phyloP scores from a whole-genome alignment of 108 stramenopile species.

The Cyclotella sp. region DNA sequence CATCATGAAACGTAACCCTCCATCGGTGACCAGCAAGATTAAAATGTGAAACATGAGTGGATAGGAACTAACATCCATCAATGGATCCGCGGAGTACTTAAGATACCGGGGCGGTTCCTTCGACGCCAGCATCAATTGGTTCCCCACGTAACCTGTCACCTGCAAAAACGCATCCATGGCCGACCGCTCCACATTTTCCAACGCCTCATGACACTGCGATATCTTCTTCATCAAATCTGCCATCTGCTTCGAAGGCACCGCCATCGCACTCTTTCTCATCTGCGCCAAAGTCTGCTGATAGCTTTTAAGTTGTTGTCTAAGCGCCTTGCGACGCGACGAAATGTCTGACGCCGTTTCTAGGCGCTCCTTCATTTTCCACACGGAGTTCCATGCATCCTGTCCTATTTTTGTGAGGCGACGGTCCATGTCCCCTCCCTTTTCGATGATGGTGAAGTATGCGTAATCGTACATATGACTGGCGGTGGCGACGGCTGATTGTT shows the following conservation, averaged over 20 bases:
- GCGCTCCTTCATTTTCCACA: constrained; percentile 77
- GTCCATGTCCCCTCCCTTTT: constrained; percentile 76
- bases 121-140: constrained; percentile 45
- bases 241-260: constrained; percentile 86
- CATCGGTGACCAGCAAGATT: constrained; percentile 69
- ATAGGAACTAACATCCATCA: constrained; percentile 75
- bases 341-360: constrained; percentile 78
- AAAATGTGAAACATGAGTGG: constrained; percentile 78
- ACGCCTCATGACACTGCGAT: constrained; percentile 79
- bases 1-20: constrained; percentile 70
- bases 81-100: constrained; percentile 81
- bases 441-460: constrained; percentile 74
- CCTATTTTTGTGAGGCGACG: constrained; percentile 73
- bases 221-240: constrained; percentile 84
- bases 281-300: constrained; percentile 72
- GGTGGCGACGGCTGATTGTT: constrained; percentile 70
- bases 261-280: constrained; percentile 72
- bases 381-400: constrained; percentile 83
- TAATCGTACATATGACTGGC: constrained; percentile 59
- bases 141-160: constrained; percentile 68
- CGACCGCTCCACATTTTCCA: constrained; percentile 66
- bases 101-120: constrained; percentile 57
- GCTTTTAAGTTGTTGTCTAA: constrained; percentile 76
- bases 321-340: constrained; percentile 56
- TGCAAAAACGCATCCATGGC: constrained; percentile 73